These are phyloP conservation scores for Agaricales sp. DNA, from an alignment of 1,284 basidiomycete species.

Conservation along the genomic window DNA sequence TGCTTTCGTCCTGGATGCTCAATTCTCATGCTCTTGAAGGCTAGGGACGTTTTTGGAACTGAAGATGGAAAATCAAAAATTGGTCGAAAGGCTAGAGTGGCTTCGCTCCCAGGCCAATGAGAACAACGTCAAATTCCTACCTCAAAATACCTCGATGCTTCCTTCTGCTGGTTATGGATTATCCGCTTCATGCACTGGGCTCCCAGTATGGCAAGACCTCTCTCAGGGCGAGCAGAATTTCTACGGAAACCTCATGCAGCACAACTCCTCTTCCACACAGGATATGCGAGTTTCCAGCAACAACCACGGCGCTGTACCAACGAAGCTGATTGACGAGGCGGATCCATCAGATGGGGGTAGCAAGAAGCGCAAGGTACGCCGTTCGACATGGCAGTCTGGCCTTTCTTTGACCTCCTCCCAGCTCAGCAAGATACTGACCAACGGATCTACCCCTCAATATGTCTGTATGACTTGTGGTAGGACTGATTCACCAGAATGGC, in stretches of 20 bases:
- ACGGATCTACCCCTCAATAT: conserved; percentile 29
- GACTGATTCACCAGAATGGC: conserved; percentile 78
- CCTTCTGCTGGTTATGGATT: no score
- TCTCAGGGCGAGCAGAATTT: not conserved
- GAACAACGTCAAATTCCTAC: conserved; percentile 17
- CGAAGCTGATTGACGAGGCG: not conserved
- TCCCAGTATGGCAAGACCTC: not conserved
- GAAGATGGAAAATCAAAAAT: conserved; percentile 65
- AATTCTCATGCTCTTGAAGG: conserved; percentile 27
- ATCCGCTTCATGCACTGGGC: no score
- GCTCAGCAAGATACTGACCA: not conserved
- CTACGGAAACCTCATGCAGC: conserved; percentile 33
- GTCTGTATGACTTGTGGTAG: conserved; percentile 73
- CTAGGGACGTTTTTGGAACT: conserved; percentile 70
- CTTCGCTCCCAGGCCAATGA: conserved; percentile 19
- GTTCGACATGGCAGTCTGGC: not conserved
- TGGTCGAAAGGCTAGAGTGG: conserved; percentile 16
- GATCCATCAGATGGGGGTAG: not conserved
- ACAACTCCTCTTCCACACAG: conserved; percentile 19
- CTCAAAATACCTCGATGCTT: no score
- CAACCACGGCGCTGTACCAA: not conserved
- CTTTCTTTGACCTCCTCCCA: not conserved
- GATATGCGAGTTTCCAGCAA: not conserved
- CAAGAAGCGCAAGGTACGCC: not conserved
- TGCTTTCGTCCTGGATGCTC: conserved; percentile 3